phyloP scores from a whole-genome alignment of 163 green algal genomes.

The Chlamydomonas reinhardtii region DNA sequence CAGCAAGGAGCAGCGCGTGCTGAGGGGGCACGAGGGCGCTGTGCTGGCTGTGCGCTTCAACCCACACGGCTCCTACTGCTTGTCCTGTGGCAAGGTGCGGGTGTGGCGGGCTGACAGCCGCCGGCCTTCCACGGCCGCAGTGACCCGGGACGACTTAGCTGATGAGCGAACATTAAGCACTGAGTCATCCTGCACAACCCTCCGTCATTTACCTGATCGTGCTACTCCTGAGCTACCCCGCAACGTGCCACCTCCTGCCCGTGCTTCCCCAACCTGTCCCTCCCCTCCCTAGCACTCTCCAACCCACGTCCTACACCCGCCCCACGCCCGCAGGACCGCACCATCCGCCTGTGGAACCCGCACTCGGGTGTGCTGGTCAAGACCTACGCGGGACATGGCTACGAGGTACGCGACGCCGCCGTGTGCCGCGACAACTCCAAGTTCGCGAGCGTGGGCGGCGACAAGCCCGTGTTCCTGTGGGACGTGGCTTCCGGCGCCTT shows the following conservation, averaged over 20 bases:
- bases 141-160: no score
- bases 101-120: no score
- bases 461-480: conserved; percentile 93
- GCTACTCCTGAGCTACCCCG: no score
- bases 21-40: conserved; percentile 84
- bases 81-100: conserved; percentile 86
- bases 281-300: no score
- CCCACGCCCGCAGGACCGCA: conserved; percentile 83
- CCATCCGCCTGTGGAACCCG: conserved; percentile 90
- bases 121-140: no score
- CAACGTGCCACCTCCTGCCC: no score
- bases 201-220: no score
- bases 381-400: conserved; percentile 78
- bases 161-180: no score
- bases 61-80: conserved; percentile 83
- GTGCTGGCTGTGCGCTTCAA: conserved; percentile 94
- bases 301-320: no score
- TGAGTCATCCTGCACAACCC: no score
- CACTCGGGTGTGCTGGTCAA: conserved; percentile 82
- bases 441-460: conserved; percentile 92
- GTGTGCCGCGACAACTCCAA: conserved; percentile 87
- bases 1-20: conserved; percentile 38
- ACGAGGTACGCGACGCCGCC: conserved; percentile 80
- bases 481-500: conserved; percentile 88
- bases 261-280: no score